phyloP scores from a whole-genome alignment of 345 rosid species.

The Dipteronia sinensis region DNA sequence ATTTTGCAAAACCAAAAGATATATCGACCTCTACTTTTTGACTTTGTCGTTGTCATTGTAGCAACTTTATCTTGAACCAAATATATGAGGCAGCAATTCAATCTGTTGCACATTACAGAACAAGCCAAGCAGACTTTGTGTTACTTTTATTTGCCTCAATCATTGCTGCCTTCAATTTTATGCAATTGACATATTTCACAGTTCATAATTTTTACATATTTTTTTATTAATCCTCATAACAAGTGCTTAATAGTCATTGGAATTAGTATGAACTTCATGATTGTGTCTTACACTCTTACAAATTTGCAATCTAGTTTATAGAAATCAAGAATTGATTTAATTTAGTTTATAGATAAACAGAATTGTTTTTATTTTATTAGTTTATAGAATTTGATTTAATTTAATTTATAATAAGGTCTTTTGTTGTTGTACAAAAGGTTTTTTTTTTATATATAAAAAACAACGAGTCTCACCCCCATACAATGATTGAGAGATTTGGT shows the following conservation, averaged over 20 bases:
- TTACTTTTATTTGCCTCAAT: not conserved
- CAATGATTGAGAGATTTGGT: no score
- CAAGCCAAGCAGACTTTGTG: conserved; percentile 7
- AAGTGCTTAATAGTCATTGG: not conserved
- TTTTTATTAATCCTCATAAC: not conserved
- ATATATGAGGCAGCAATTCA: conserved; percentile 5
- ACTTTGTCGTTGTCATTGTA: conserved; percentile 8
- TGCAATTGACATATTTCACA: not conserved
- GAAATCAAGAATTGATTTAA: not conserved
- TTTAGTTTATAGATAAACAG: no score
- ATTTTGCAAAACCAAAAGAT: not conserved
- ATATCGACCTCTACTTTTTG: conserved; percentile 1
- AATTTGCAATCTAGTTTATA: no score
- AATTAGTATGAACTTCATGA: not conserved
- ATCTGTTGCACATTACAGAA: conserved; percentile 9
- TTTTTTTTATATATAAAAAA: no score
- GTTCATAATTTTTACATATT: no score
- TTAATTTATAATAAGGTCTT: no score
- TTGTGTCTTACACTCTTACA: not conserved
- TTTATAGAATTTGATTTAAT: no score
- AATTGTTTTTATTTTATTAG: no score
- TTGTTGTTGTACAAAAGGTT: no score
- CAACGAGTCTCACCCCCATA: no score
- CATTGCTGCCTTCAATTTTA: not conserved
- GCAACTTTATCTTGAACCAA: conserved; percentile 5